Evolutionary conservation across 352 stramenopile species (phyloP).

Genomic region (Globisporangium orthogonon): DNA sequence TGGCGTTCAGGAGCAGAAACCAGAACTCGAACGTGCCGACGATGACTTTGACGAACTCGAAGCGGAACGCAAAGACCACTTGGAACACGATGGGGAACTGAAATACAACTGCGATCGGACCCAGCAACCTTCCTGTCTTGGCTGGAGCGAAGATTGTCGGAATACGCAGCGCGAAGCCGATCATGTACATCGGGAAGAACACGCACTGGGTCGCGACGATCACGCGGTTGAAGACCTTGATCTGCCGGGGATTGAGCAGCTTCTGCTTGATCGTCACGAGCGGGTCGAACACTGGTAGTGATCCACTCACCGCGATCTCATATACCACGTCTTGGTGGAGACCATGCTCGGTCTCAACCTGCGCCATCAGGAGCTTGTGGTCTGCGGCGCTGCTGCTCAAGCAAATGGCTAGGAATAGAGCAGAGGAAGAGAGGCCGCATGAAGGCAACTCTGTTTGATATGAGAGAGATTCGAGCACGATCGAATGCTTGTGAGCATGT

Average conservation of each 20-base stretch:
- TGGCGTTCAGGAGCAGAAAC: slow-evolving; percentile 4
- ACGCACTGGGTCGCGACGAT: not conserved
- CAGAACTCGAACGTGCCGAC: slow-evolving; percentile 11
- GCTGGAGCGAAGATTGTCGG: slow-evolving; percentile 3
- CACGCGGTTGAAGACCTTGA: slow-evolving; percentile 1
- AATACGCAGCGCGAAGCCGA: slow-evolving; percentile 4
- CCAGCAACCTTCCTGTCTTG: not conserved
- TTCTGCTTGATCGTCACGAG: slow-evolving; percentile 4
- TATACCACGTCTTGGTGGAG: not conserved
- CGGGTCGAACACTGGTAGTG: slow-evolving; percentile 2
- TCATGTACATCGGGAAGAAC: slow-evolving; percentile 4
- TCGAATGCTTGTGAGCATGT: too few relatives aligned
- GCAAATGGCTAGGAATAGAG: too few relatives aligned
- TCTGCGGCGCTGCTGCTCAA: too few relatives aligned
- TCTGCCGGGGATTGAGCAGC: not conserved
- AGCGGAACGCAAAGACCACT: slow-evolving; percentile 8
- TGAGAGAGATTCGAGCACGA: too few relatives aligned
- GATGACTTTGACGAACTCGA: slow-evolving; percentile 10
- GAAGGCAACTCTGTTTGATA: too few relatives aligned
- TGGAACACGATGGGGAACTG: slow-evolving; percentile 6
- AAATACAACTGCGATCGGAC: slow-evolving; percentile 3
- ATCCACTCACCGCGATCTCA: slow-evolving; percentile 6
- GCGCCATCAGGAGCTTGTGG: not conserved
- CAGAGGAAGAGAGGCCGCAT: too few relatives aligned
- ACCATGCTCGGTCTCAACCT: not conserved